These are phyloP conservation scores for Laetiporus sulphureus DNA, from an alignment of 1,284 basidiomycete species.

Conservation along the genomic window DNA sequence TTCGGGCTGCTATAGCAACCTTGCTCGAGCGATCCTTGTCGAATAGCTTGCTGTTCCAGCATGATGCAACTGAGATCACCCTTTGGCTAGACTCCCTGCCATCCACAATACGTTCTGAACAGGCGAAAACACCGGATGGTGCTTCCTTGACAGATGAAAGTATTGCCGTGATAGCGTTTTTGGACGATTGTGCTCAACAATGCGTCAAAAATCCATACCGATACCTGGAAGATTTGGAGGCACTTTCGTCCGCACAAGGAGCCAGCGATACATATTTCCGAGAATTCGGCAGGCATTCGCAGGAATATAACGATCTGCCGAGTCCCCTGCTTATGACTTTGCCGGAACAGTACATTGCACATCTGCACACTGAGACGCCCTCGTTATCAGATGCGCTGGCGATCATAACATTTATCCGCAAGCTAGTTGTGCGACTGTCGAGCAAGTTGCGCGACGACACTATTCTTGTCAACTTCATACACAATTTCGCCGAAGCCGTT, in stretches of 20 bases:
- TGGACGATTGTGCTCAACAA: conserved; percentile 86
- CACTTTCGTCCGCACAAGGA: not conserved
- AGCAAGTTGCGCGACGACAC: conserved; percentile 42
- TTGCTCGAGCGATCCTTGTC: conserved; percentile 62
- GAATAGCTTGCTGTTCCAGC: conserved; percentile 75
- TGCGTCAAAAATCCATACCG: conserved; percentile 82
- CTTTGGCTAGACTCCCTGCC: conserved; percentile 72
- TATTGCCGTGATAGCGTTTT: conserved; percentile 58
- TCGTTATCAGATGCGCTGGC: conserved; percentile 55
- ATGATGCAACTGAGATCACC: conserved; percentile 65
- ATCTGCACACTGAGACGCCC: conserved; percentile 46
- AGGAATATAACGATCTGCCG: conserved; percentile 31
- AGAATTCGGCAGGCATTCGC: too few relatives aligned
- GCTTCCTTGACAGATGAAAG: conserved; percentile 51
- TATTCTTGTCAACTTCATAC: conserved; percentile 29
- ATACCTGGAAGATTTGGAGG: conserved; percentile 72
- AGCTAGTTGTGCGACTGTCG: conserved; percentile 50
- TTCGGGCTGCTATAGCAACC: conserved; percentile 46
- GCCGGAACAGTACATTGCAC: conserved; percentile 69
- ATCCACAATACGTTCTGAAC: conserved; percentile 27
- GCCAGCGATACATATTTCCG: too few relatives aligned
- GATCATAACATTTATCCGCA: conserved; percentile 55
- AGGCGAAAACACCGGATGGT: conserved; percentile 40
- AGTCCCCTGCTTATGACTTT: conserved; percentile 76
- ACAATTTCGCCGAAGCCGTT: conserved; percentile 32